phyloP scores from a whole-genome alignment of 208 protist species.

The Leishmania arabica region DNA sequence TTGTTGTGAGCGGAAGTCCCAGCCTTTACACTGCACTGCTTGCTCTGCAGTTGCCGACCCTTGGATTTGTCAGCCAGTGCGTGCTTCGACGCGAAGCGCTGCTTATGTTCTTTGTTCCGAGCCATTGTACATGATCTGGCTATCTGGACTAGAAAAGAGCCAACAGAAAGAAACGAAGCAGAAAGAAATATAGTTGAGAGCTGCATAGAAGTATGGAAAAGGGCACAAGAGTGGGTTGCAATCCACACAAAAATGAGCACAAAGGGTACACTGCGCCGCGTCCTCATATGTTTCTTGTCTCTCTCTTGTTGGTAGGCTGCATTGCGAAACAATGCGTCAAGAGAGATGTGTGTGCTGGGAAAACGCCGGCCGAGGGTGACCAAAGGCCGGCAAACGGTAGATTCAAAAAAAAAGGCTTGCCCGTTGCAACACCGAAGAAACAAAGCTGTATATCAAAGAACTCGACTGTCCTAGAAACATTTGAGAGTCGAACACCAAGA shows the following conservation, averaged over 20 bases:
- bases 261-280: background rate
- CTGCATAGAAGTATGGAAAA: background rate
- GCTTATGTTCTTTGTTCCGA: conserved; percentile 76
- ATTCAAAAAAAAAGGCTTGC: background rate
- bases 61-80: conserved; percentile 57
- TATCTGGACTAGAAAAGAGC: background rate
- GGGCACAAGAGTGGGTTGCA: background rate
- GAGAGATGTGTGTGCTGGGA: background rate
- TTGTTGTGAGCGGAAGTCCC: conserved; percentile 45
- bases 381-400: background rate
- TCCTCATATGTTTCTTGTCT: background rate
- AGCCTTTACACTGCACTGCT: conserved; percentile 47
- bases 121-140: conserved; percentile 37
- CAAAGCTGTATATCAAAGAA: background rate
- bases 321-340: background rate
- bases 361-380: background rate
- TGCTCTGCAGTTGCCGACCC: conserved; percentile 53
- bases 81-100: conserved; percentile 61
- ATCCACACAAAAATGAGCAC: background rate
- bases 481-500: background rate
- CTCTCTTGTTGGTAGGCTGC: background rate
- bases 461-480: background rate
- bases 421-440: background rate
- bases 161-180: background rate
- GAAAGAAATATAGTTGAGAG: background rate